Evolutionary conservation across 2,329 filamentous ascomycete genomes (phyloP), one percentile per base, ranked within the genome.

Genomic region (Alternaria arborescens): DNA sequence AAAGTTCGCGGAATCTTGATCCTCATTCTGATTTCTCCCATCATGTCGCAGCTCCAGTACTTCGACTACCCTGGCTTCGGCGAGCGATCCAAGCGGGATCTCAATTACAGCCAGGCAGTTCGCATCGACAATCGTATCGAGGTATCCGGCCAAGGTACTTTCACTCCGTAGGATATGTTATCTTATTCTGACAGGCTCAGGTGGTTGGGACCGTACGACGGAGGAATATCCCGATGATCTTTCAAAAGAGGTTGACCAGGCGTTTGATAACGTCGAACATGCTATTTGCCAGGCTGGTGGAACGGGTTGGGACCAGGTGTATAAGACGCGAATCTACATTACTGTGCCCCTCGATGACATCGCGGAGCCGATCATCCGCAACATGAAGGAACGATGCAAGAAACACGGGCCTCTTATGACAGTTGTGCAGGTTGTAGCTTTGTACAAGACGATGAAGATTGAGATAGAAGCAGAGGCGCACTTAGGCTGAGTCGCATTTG

Each of bases 211-310:
- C 41, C 67, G 65, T 3, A 26, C 58, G 6, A 73, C 67, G 7
- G 70, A 72, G 47, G 59, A 62, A 10, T 65, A 68, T n/a, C 70
- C 71, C 8, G 47, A 61, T 4, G 51, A 61, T 8, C 34, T 73
- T 24, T 44, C 53, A 1, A 57, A 56, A 2, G 69, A 76, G 59
- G 57, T 76, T n/a, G 67, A 69, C 12, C 71, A 71, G 44, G 83
- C 85, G 0, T 88, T 88, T 63, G 74, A 69, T 12, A 88, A 88
- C 58, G 82, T 88, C 11, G 83, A 88, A 2, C 70, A 78, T n/a
- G 78, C 76, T 40, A 72, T 88, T 7, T 79, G 79, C 42, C 67
- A 82, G 11, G 85, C 84, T 0, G 86, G 87, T 2, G 84, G 83
- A 0, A 81, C 82, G 53, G 84, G 84, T 1, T 84, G 83, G 81